Base-by-base conservation (phyloP, 768 basidiomycete species). In the Phallus indusiatus region DNA sequence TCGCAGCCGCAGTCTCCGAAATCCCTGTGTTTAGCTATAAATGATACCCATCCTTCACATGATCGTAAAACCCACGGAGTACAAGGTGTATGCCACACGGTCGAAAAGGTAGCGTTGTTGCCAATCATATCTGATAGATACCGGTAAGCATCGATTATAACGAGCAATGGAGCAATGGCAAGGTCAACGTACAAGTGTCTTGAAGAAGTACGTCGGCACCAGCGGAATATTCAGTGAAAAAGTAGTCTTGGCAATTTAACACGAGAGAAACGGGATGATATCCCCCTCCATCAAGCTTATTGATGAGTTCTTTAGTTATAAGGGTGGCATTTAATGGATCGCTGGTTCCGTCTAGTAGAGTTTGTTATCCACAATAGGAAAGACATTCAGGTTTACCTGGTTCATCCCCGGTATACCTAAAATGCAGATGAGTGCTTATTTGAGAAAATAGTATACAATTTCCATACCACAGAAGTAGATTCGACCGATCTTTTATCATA, bases 1-100 rank as follows among this genome's bases (percentile, higher is more conserved):
- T 84, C 85, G 59, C 74, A 88, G 64, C 89, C 90, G 64, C 88
- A 90, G 64, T 81, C 82, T 1, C 88, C 88, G 61, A 80, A 88
- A 61, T 82, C 78, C 2, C 42, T 42, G n/a, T 8, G 22, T n/a
- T 22, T 16, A 48, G 21, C n/a, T 17, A 4, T 42, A n/a, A 42
- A 42, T 14, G 10, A 37, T 53, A 5, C 7, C 28, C 2, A 28
- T 28, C 28, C n/a, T n/a, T 28, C 4, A 28, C 28, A 28, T 28
- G 28, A 28, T 28, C 28, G 28, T 28, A 1, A 42, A 2, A n/a
- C 42, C 12, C n/a, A 42, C 1, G 66, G 64, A 1, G 84, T 86
- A 67, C 87, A 89, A 2, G 74, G 63, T 0, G 86, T 88, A 20
- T 76, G 67, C 82, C 83, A 88, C 9, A 74, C 72, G 47, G 72